A percentile compares a stretch with the other conserved stretches of the same genome.
Evolutionary conservation across 78 protist species (phyloP).

Genomic region (Speleostelium caveatum): DNA sequence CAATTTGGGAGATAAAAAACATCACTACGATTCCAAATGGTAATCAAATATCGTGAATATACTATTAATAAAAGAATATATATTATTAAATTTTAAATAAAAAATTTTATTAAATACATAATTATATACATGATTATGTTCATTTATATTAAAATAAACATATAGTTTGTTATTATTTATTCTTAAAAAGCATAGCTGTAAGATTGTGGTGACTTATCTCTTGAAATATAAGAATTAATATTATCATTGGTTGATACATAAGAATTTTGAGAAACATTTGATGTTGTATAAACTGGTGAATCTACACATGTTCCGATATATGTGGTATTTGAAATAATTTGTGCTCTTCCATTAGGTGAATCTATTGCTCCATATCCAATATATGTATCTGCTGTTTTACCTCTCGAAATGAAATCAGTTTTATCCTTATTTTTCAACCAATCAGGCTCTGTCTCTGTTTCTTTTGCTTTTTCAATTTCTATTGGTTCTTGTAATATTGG

Average conservation of each 20-base stretch:
- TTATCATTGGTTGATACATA: not conserved
- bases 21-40: too few species aligned
- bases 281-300: not conserved
- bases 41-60: too few species aligned
- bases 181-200: not conserved
- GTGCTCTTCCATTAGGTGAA: not conserved
- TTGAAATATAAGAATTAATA: not conserved
- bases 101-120: too few species aligned
- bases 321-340: not conserved
- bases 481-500: too few species aligned
- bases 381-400: not conserved
- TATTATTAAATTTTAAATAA: too few species aligned
- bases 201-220: not conserved
- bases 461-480: too few species aligned
- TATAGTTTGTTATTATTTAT: not conserved
- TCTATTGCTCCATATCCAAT: not conserved
- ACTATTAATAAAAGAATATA: too few species aligned
- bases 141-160: too few species aligned
- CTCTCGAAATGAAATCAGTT: not conserved
- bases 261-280: too few species aligned
- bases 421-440: conserved; percentile 11
- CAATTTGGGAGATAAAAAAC: too few species aligned
- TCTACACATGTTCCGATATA: not conserved
- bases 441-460: conserved; percentile 5
- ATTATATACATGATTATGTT: too few species aligned